These are phyloP conservation scores for Malus hybrid DNA, from an alignment of 331 rosid genomes.

Conservation along the genomic window DNA sequence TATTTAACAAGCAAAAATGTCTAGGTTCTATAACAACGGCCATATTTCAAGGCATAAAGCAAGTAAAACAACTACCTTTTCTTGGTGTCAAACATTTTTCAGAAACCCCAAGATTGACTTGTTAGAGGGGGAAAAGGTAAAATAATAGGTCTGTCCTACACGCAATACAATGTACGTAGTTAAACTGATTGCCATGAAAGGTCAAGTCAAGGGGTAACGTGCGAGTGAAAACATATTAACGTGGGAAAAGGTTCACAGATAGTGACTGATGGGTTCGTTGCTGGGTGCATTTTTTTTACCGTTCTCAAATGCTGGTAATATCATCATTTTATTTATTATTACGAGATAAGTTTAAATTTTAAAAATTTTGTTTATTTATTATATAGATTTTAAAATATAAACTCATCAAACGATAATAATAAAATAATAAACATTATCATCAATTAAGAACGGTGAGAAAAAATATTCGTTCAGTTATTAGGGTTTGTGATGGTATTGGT, in stretches of 20 bases:
- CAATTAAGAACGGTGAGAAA: too few species aligned
- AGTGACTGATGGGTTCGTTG: too few species aligned
- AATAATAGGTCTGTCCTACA: not conserved
- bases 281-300: too few species aligned
- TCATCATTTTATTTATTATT: too few species aligned
- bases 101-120: not conserved
- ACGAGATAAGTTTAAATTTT: accelerated
- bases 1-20: not conserved
- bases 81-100: not conserved
- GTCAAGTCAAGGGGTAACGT: not conserved
- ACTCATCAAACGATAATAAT: accelerated
- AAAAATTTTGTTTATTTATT: accelerated
- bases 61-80: not conserved
- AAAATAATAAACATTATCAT: too few species aligned
- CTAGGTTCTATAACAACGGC: not conserved
- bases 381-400: accelerated
- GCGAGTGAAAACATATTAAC: not conserved
- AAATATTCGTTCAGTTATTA: too few species aligned
- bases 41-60: slow-evolving; percentile 1
- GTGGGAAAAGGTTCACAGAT: too few species aligned
- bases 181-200: not conserved
- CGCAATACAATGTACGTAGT: not conserved
- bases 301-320: too few species aligned
- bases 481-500: too few species aligned
- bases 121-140: not conserved